Base-by-base conservation (phyloP, 2,329 filamentous ascomycete species). In the Basipetospora chlamydospora region DNA sequence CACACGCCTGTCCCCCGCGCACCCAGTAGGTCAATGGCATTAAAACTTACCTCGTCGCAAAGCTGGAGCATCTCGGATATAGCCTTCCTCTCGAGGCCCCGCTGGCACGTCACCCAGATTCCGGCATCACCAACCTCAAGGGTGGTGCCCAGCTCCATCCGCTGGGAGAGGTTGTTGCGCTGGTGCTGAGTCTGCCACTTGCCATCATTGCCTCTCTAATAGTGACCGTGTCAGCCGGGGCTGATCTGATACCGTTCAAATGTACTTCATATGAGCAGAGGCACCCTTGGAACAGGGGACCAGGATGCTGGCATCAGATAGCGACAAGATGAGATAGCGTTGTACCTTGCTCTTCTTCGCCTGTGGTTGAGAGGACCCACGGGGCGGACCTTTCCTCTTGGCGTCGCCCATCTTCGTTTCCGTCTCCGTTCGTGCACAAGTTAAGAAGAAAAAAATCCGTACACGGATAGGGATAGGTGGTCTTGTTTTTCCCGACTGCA, bases 81-180 rank as follows among this genome's bases (percentile, higher is more conserved):
- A 11, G 80, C 79, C 54, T 76, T 79, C 28, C 63, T 64, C 55
- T 83, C 80, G 60, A 80, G 78, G 44, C 73, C 72, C 50, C 78
- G 70, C 35, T 78, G 73, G 51, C 80, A 87, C 0, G 81, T 86
- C 20, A 78, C 77, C 80, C 80, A 88, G 40, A 88, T 75, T 5
- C 82, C 82, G 36, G 67, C 62, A 48, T 86, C 79, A 5, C 80
- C 80, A 5, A 77, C 62, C 46, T 81, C 71, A 33, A 86, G 56
- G 10, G 55, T 50, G 26, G 56, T 62, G 28, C 63, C 64, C 44
- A 57, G 45, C 26, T 58, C 59, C 11, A 55, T 56, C 41, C 56
- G 53, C 35, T 57, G 52, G 15, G 59, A 57, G 29, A 60, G 45
- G 48, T 67, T 75, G 23, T 59, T 56, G 47, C 65, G 61, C 31